A percentile compares a stretch with the other conserved stretches of the same genome.
Conservation (phyloP, 805 yeast species). For the Candida jianshihensis region DNA sequence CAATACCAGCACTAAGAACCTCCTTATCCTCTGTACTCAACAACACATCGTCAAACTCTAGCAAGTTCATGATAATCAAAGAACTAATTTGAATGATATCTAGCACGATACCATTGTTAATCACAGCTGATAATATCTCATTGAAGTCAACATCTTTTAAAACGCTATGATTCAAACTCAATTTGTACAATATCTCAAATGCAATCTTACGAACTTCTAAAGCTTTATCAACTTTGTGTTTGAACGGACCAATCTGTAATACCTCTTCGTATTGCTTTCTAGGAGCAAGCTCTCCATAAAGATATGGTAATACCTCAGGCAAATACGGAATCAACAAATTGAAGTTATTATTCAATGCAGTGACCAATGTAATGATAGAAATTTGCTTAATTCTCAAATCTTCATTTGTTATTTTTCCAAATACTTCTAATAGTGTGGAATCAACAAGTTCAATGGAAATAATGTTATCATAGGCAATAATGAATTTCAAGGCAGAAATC, state of each 20-base stretch:
- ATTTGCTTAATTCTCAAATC: conserved; percentile 52
- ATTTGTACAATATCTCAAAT: conserved; percentile 60
- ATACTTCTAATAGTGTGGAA: conserved; percentile 14
- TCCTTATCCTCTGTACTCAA: conserved; percentile 13
- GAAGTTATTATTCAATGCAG: conserved; percentile 54
- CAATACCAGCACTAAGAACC: conserved; percentile 19
- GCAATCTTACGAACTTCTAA: conserved; percentile 64
- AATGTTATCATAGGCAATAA: conserved; percentile 26
- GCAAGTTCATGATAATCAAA: conserved; percentile 18
- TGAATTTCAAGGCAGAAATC: conserved; percentile 31
- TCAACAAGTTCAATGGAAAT: conserved; percentile 19
- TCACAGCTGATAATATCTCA: conserved; percentile 28
- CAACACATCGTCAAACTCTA: conserved; percentile 22
- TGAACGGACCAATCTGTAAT: conserved; percentile 83
- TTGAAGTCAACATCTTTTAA: conserved; percentile 24
- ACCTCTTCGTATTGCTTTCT: conserved; percentile 51
- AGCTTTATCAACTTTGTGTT: conserved; percentile 75
- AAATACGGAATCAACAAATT: conserved; percentile 38
- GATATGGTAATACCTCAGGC: conserved; percentile 38
- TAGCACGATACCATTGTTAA: conserved; percentile 33
- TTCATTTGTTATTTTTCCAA: conserved; percentile 24
- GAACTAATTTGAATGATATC: conserved; percentile 23
- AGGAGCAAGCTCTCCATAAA: conserved; percentile 48
- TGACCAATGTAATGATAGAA: conserved; percentile 50
- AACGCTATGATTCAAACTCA: conserved; percentile 24